These are phyloP conservation scores for Penicillium fimorum DNA, from an alignment of 495 filamentous ascomycete genomes.

Conservation along the genomic window DNA sequence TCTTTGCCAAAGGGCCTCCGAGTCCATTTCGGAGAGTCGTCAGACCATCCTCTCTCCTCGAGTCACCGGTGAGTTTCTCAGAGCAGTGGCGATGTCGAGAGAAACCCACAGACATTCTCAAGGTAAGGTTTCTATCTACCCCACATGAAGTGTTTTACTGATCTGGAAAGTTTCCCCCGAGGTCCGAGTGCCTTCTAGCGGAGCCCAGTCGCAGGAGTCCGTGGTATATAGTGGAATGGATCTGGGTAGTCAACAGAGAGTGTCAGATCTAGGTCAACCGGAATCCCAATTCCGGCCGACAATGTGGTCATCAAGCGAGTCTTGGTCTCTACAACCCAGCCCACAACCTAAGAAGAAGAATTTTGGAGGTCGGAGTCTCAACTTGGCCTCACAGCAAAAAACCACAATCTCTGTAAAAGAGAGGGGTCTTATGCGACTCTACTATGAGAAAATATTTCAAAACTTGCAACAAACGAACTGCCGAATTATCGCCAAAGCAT, in stretches of 20 bases:
- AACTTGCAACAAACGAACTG: constrained; percentile 71
- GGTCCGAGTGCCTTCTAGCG: background rate
- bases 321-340: constrained; percentile 1
- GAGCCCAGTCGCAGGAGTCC: background rate
- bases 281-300: constrained; percentile 7
- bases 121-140: constrained; percentile 13
- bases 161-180: background rate
- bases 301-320: constrained; percentile 13
- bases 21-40: constrained; percentile 32
- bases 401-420: constrained; percentile 54
- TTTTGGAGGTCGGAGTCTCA: constrained; percentile 29
- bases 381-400: constrained; percentile 31
- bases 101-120: constrained; percentile 13
- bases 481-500: constrained; percentile 66
- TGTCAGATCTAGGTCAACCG: background rate
- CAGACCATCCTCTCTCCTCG: constrained; percentile 37
- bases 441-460: constrained; percentile 63
- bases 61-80: constrained; percentile 36
- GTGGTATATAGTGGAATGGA: background rate
- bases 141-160: background rate
- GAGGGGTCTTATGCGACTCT: constrained; percentile 49
- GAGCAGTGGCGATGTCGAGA: constrained; percentile 36
- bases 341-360: constrained; percentile 20
- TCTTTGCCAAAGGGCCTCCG: constrained; percentile 37
- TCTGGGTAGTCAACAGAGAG: background rate